Base-by-base conservation (phyloP, 2,329 filamentous ascomycete species). In the Exserohilum turcica region DNA sequence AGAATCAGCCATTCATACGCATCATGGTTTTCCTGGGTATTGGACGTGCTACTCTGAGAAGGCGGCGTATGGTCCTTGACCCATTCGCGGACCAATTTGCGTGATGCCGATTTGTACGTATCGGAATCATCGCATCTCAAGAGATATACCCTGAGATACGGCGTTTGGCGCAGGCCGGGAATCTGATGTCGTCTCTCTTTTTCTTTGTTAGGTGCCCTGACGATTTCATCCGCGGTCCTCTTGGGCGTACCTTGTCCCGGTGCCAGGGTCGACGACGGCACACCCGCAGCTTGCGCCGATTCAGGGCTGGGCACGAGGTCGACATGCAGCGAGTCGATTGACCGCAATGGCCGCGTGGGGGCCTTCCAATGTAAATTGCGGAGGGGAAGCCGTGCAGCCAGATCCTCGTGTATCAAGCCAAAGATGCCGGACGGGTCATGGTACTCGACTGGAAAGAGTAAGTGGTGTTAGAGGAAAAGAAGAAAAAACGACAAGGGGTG, bases 341-440 rank as follows among this genome's bases (percentile, higher is more conserved):
- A 97, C 61, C 94, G 89, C 31, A 97, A 79, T 2, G 94, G 94
- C 0, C 94, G 89, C 24, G 89, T 88, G 56, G 95, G 91, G 12
- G 94, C 96, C 74, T 97, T 95, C 94, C 94, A 99, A 71, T 97
- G 91, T 39, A 99, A 85, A 68, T 97, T 95, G 60, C 87, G 89
- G 32, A 99, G 82, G 29, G 94, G 94, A 0, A 97, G 82, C 48
- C 90, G 88, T 36, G 89, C 82, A 35, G 89, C 81, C 52, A 99
- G 81, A 52, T 92, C 86, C 2, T 90, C 86, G 9, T 89, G 87
- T 37, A 97, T 80, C 46, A 93, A 83, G 54, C 90, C 86, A 77
- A 93, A 97, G 59, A 97, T 84, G 67, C 90, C 88, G 72, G 91
- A 89, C 47, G 94, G 93, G 78, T 99, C 94, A 78, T 90, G 91